Conservation (phyloP, 2,329 filamentous ascomycete species). For the Emmonsia crescens region DNA sequence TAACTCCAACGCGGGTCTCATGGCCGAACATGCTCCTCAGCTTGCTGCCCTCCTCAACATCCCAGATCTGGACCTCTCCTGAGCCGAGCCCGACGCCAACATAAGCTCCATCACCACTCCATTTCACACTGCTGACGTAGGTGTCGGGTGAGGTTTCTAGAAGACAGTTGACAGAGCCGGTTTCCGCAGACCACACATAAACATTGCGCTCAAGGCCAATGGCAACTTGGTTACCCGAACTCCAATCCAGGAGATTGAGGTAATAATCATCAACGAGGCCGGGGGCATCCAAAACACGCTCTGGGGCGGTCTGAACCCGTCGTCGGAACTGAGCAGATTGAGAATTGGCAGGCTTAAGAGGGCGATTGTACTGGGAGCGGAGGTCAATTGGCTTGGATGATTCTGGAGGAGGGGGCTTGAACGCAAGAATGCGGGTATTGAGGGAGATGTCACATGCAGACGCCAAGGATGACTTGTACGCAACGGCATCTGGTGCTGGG, state of each 20-base stretch:
- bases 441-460: slow-evolving; percentile 85
- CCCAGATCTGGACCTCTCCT: slow-evolving; percentile 98
- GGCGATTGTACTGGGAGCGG: slow-evolving; percentile 94
- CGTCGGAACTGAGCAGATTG: slow-evolving; percentile 78
- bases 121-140: slow-evolving; percentile 96
- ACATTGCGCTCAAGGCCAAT: slow-evolving; percentile 95
- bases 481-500: slow-evolving; percentile 74
- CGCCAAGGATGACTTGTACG: slow-evolving; percentile 85
- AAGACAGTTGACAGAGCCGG: slow-evolving; percentile 77
- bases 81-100: slow-evolving; percentile 90
- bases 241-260: slow-evolving; percentile 97
- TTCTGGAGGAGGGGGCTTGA: slow-evolving; percentile 96
- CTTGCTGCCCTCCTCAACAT: slow-evolving; percentile 88
- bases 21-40: slow-evolving; percentile 98
- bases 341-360: slow-evolving; percentile 65
- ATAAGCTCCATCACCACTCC: slow-evolving; percentile 94
- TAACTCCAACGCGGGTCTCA: slow-evolving; percentile 89
- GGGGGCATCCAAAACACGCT: slow-evolving; percentile 91
- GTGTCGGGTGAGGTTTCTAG: slow-evolving; percentile 82
- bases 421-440: slow-evolving; percentile 90
- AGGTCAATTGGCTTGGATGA: slow-evolving; percentile 97
- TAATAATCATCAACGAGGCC: slow-evolving; percentile 98
- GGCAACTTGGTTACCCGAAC: slow-evolving; percentile 91
- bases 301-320: slow-evolving; percentile 85
- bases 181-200: slow-evolving; percentile 96